phyloP scores from a whole-genome alignment of 2,329 filamentous ascomycete species.

The Huntiella bhutanensis region DNA sequence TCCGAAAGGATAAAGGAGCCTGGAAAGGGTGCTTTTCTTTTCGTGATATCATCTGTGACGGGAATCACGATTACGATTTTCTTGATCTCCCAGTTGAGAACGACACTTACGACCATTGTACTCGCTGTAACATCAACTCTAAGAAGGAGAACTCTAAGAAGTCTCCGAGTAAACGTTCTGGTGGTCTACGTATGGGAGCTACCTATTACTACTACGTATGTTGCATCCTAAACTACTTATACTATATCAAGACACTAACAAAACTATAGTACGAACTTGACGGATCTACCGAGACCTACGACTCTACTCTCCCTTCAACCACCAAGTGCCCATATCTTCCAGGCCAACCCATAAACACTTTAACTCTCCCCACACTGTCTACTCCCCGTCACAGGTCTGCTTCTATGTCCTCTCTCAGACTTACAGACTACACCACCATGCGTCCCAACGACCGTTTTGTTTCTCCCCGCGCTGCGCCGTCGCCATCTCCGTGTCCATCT shows the following conservation, averaged over 20 bases:
- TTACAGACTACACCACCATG: conserved; percentile 50
- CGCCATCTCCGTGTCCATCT: conserved; percentile 16
- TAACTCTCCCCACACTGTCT: conserved; percentile 60
- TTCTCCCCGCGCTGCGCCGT: conserved; percentile 41
- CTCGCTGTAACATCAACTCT: neutral
- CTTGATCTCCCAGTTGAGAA: neutral
- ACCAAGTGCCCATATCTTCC: conserved; percentile 70
- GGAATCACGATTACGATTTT: conserved; percentile 19
- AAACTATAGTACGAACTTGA: conserved; percentile 60
- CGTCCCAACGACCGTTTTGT: conserved; percentile 59
- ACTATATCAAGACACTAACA: neutral
- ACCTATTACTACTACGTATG: conserved; percentile 93
- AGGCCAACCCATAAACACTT: conserved; percentile 69
- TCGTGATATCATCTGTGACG: conserved; percentile 63
- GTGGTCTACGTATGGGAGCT: conserved; percentile 76
- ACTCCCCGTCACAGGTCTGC: conserved; percentile 40
- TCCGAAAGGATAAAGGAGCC: conserved; percentile 50
- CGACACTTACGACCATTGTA: neutral
- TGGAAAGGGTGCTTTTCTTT: conserved; percentile 84
- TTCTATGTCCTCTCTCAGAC: conserved; percentile 42
- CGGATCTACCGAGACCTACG: conserved; percentile 56
- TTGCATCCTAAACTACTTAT: conserved; percentile 13
- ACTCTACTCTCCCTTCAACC: conserved; percentile 53
- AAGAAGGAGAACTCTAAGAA: conserved; percentile 19
- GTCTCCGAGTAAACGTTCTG: conserved; percentile 23